Conservation (phyloP, 164 flowering plant genomes). For the Vitis rupestris region DNA sequence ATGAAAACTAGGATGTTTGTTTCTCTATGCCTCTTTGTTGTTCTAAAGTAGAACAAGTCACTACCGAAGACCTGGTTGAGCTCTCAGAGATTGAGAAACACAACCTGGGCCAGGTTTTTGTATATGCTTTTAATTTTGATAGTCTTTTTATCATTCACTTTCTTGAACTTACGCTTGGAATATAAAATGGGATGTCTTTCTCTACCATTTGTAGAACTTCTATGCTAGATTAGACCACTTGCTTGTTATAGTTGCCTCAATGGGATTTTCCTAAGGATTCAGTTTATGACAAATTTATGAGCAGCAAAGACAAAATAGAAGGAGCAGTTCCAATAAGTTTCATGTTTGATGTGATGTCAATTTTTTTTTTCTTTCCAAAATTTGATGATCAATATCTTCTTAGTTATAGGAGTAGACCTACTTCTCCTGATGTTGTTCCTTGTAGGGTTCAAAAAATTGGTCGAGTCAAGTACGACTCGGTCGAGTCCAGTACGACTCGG, state of each 20-base stretch:
- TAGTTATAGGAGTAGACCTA: too few species aligned
- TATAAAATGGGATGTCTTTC: background rate
- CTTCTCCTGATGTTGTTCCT: background rate
- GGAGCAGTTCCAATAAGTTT: too few species aligned
- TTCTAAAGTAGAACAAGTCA: conserved; percentile 66
- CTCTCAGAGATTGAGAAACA: conserved; percentile 91
- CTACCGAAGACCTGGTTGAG: conserved; percentile 82
- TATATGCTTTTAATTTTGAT: conserved; percentile 3
- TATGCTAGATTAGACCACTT: background rate
- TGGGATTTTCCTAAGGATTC: too few species aligned
- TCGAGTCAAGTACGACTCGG: too few species aligned
- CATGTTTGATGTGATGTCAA: too few species aligned
- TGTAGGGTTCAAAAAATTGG: too few species aligned
- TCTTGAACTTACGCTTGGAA: background rate
- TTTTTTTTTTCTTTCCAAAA: too few species aligned
- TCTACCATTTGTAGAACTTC: background rate
- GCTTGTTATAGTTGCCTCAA: too few species aligned
- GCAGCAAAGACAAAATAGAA: too few species aligned
- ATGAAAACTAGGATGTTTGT: conserved; percentile 51
- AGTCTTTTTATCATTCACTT: background rate
- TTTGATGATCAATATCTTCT: too few species aligned
- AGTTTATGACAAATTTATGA: too few species aligned
- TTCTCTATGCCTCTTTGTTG: conserved; percentile 91
- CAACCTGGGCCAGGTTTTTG: conserved; percentile 78
- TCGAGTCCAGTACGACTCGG: too few species aligned